Base-by-base conservation (phyloP, 2,329 filamentous ascomycete species). In the Exophiala sp. region DNA sequence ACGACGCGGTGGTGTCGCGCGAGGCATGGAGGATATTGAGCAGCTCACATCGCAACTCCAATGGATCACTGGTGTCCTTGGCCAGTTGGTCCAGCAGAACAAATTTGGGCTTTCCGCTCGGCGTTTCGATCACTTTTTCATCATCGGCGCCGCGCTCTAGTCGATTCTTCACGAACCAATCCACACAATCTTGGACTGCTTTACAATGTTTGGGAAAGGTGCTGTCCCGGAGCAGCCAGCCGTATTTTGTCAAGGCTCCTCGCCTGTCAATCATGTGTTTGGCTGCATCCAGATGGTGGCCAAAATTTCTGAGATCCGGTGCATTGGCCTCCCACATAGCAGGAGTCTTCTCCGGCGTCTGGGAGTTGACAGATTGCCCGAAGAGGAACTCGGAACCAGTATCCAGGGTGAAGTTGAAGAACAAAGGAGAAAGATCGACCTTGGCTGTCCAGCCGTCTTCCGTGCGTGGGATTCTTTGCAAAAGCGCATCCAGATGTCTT, bases 401-500 rank as follows among this genome's bases (percentile, higher is more conserved):
- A 34, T 62, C 62, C 3, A 65, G 45, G 21, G 90, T 91, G 65
- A 86, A 87, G n/a, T 88, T 80, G 75, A 90, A 95, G 72, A 96
- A 87, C 50, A 95, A 75, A 57, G 91, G 83, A 60, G 83, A 80
- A 7, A 92, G 82, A 63, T 95, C 85, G 32, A 92, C 75, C 0
- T 73, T 76, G 2, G 72, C 68, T 42, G 53, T 80, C 71, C 1
- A 65, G 65, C 0, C 82, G 81, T 9, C 88, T 75, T 24, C 76
- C 75, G n/a, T 74, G 70, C 29, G 87, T 71, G 52, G 89, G 70
- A 29, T 77, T 72, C 36, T 74, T 68, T 11, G 32, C 12, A 59
- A 39, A 2, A 62, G 47, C 8, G 32, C 41, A 9, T 60, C 34
- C n/a, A 85, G 73, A 68, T 87, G 83, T 3, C 77, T 75, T 71